A percentile compares a stretch with the other conserved stretches of the same genome.
Evolutionary conservation across 2,329 filamentous ascomycete genomes (phyloP).

Genomic region (Aspergillus glaucus): DNA sequence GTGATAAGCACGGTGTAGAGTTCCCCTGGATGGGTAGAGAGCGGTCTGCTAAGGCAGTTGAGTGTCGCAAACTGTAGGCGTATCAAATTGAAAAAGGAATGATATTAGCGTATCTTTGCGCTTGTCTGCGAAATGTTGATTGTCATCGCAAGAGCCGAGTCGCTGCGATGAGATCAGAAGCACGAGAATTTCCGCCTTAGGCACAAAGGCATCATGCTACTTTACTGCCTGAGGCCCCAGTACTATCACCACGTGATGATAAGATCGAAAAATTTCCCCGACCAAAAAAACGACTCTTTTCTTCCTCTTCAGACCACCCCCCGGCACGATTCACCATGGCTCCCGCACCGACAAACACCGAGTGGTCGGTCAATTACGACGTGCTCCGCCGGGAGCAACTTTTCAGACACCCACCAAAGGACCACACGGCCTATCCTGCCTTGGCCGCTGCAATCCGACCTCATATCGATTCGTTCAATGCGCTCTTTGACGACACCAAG

Average conservation of each 20-base stretch:
- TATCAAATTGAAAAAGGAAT: too few relatives aligned
- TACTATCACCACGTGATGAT: conserved; percentile 38
- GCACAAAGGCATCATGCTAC: conserved; percentile 2
- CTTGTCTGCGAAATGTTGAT: too few relatives aligned
- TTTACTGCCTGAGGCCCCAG: conserved; percentile 14
- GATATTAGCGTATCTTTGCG: too few relatives aligned
- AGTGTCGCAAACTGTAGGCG: too few relatives aligned
- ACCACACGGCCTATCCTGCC: conserved; percentile 80
- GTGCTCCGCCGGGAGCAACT: conserved; percentile 80
- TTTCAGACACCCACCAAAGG: conserved; percentile 80
- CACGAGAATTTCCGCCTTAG: neutral
- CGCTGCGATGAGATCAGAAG: neutral
- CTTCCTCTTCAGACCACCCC: conserved; percentile 5
- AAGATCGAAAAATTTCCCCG: conserved; percentile 38
- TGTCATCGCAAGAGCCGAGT: neutral
- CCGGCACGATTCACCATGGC: conserved; percentile 39
- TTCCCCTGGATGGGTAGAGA: too few relatives aligned
- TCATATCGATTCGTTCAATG: conserved; percentile 94
- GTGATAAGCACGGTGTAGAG: too few relatives aligned
- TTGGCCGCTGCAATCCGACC: conserved; percentile 81
- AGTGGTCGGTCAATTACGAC: conserved; percentile 82
- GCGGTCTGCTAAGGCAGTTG: too few relatives aligned
- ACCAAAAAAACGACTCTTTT: conserved; percentile 13
- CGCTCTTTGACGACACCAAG: conserved; percentile 69
- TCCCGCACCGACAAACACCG: conserved; percentile 54